Conservation (phyloP, 305 asterid species). For the Petunia hybrid region DNA sequence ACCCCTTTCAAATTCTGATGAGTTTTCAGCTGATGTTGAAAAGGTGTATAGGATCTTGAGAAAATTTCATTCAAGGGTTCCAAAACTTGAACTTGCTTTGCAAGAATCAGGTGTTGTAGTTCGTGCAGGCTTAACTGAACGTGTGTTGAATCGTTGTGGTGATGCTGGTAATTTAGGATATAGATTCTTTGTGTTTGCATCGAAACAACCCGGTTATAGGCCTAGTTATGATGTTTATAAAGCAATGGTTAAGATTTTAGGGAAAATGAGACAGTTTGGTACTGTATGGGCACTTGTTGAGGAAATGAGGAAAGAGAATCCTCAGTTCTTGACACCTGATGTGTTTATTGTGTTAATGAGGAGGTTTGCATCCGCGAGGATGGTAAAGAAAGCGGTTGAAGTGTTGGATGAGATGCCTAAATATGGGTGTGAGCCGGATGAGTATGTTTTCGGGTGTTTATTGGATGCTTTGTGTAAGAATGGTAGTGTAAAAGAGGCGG, state of each 20-base stretch:
- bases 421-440: constrained; percentile 90
- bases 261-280: constrained; percentile 95
- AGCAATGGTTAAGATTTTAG: constrained; percentile 77
- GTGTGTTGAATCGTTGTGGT: constrained; percentile 90
- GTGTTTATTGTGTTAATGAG: constrained; percentile 87
- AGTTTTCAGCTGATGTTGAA: constrained; percentile 77
- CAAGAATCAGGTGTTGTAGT: constrained; percentile 70
- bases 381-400: constrained; percentile 92
- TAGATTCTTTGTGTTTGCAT: constrained; percentile 84
- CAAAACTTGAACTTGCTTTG: constrained; percentile 89
- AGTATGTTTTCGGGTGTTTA: constrained; percentile 85
- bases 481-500: constrained; percentile 90
- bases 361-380: constrained; percentile 86
- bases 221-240: constrained; percentile 79
- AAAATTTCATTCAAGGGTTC: constrained; percentile 78
- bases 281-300: constrained; percentile 97
- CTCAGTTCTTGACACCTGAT: constrained; percentile 69
- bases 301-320: constrained; percentile 88
- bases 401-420: constrained; percentile 96
- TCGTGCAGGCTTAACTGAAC: constrained; percentile 79
- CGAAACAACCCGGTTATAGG: constrained; percentile 78
- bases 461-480: constrained; percentile 93
- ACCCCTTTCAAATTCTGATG: constrained; percentile 45
- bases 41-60: constrained; percentile 69
- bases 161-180: constrained; percentile 95